Base-by-base conservation (phyloP, 2,329 filamentous ascomycete genomes). In the Penicillium griseofulvum region DNA sequence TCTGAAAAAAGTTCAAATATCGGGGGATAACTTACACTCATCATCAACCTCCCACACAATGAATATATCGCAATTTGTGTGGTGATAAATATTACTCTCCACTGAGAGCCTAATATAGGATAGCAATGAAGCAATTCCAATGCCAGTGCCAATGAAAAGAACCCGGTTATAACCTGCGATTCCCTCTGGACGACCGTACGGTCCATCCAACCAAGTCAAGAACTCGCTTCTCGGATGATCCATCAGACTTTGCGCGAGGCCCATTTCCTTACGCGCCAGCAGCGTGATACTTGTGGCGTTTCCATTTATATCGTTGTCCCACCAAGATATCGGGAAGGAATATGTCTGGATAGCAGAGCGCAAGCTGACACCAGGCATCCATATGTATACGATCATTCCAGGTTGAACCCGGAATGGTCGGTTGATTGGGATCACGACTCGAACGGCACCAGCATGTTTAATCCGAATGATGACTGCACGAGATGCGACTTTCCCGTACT, bases 91-190 rank as follows among this genome's bases (percentile, higher is more conserved):
- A 52, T 68, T 52, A n/a, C 10, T 46, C 7, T 52, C 14, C 22
- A 52, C 50, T n/a, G 24, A 2, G 7, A 39, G 48, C 33, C 66
- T 66, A 5, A 73, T 49, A 58, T 69, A 69, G 29, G 59, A 64
- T 45, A 72, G 37, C 36, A 67, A 53, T 16, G 61, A 57, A 29
- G 58, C 56, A 34, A 73, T 71, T 16, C 69, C 57, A 36, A 70
- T 71, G 19, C 64, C 58, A 49, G 57, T 69, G 17, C 67, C 60
- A 22, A 74, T 57, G 48, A 73, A 66, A 5, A 73, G 52, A 29
- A 70, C 55, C 31, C 52, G 64, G 22, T 64, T 49, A 56, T 65
- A 72, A 31, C 64, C 49, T 6, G 48, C 43, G 16, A 70, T 54
- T 29, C 52, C 45, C 37, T 58, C 52, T 36, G 41, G 61, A 16